Conservation (phyloP, 768 basidiomycete species). For the Panus rudis region DNA sequence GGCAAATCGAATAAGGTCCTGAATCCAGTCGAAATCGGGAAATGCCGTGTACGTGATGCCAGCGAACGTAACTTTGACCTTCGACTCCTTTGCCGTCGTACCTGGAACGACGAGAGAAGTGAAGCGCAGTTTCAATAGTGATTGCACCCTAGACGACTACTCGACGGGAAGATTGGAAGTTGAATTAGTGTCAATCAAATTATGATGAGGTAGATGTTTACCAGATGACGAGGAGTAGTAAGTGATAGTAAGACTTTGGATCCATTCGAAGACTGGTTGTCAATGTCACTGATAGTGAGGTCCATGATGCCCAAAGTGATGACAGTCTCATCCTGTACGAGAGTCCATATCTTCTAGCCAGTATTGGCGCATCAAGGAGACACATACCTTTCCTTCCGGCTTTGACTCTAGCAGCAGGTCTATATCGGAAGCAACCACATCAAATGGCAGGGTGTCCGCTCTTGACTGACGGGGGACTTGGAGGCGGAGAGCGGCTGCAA, state of each 20-base stretch:
- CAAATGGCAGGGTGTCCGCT: slow-evolving; percentile 36
- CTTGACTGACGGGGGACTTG: slow-evolving; percentile 40
- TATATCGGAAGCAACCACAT: slow-evolving; percentile 54
- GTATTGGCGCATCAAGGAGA: background rate
- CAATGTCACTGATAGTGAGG: slow-evolving; percentile 44
- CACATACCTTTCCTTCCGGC: slow-evolving; percentile 60
- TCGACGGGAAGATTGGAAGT: slow-evolving; percentile 1
- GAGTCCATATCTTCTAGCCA: background rate
- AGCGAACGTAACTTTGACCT: slow-evolving; percentile 53
- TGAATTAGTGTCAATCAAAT: background rate
- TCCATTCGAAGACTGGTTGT: slow-evolving; percentile 37
- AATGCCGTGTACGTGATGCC: slow-evolving; percentile 58
- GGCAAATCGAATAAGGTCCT: slow-evolving; percentile 54
- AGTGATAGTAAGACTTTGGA: slow-evolving; percentile 39
- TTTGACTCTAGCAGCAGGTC: slow-evolving; percentile 60
- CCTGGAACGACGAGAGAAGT: slow-evolving; percentile 54
- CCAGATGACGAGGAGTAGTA: slow-evolving; percentile 52
- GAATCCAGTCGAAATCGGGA: slow-evolving; percentile 56
- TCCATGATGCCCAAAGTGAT: slow-evolving; percentile 60
- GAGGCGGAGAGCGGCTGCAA: slow-evolving; percentile 35
- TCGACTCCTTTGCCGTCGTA: slow-evolving; percentile 71
- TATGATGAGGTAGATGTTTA: slow-evolving; percentile 27
- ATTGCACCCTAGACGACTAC: slow-evolving; percentile 30
- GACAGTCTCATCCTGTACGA: slow-evolving; percentile 58
- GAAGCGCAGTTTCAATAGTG: slow-evolving; percentile 59